Conservation (phyloP, 495 filamentous ascomycete species). For the Paragyromitra xinjiangensis region DNA sequence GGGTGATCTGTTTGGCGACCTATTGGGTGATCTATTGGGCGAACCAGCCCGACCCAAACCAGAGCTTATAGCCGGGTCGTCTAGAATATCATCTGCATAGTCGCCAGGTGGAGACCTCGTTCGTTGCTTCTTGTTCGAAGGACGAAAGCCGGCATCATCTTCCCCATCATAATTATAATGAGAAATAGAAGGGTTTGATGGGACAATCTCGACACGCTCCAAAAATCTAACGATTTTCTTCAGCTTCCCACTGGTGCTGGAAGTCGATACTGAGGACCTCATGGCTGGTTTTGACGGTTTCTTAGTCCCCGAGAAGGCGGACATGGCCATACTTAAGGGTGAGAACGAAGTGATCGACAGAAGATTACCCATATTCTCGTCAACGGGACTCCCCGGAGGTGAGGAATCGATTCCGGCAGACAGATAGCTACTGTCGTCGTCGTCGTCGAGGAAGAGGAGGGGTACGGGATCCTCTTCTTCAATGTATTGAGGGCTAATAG, state of each 20-base stretch:
- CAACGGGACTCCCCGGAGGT: constrained; percentile 23
- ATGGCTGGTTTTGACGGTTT: constrained; percentile 45
- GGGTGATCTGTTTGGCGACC: constrained; percentile 47
- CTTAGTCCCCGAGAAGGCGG: constrained; percentile 21
- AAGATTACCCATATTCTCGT: constrained; percentile 45
- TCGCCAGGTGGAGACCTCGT: constrained; percentile 42
- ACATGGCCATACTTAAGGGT: constrained; percentile 34
- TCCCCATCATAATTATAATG: constrained; percentile 36
- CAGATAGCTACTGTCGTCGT: constrained; percentile 45
- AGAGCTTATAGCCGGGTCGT: constrained; percentile 52
- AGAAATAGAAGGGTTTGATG: constrained; percentile 30
- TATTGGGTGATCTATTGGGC: constrained; percentile 50
- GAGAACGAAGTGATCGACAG: constrained; percentile 47
- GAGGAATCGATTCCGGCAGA: constrained; percentile 52
- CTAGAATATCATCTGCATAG: constrained; percentile 41
- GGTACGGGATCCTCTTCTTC: constrained; percentile 53
- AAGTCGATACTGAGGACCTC: constrained; percentile 36
- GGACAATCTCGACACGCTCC: constrained; percentile 56
- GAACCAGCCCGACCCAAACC: constrained; percentile 55
- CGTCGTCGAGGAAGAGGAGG: constrained; percentile 50
- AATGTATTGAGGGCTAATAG: constrained; percentile 47
- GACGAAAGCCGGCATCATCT: constrained; percentile 39
- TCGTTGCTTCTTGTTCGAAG: constrained; percentile 53
- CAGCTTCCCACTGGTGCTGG: constrained; percentile 31
- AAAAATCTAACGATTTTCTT: constrained; percentile 57